Conservation (phyloP, 2,329 filamentous ascomycete species). For the Trichoderma aggressivum region DNA sequence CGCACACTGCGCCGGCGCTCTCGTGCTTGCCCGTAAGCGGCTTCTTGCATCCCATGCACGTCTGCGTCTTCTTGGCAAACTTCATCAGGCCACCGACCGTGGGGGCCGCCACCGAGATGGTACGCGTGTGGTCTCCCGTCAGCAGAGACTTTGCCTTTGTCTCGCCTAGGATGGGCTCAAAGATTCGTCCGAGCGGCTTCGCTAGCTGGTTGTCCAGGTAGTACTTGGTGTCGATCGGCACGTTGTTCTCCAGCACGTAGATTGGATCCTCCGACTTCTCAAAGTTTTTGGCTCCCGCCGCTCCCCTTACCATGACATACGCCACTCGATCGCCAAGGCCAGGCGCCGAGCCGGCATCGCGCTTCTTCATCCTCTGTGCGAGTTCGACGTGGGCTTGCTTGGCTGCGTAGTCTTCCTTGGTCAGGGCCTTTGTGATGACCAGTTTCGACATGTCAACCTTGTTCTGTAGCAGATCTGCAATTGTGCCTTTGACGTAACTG, state of each 20-base stretch:
- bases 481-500: constrained; percentile 94
- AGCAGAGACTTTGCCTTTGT: constrained; percentile 83
- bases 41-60: constrained; percentile 99
- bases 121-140: constrained; percentile 90
- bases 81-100: constrained; percentile 95
- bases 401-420: constrained; percentile 82
- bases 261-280: constrained; percentile 97
- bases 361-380: constrained; percentile 93
- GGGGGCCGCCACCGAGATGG: constrained; percentile 87
- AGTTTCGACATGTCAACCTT: constrained; percentile 99
- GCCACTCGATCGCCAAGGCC: constrained; percentile 92
- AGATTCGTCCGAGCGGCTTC: constrained; percentile 91
- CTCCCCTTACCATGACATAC: constrained; percentile 95
- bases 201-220: constrained; percentile 98
- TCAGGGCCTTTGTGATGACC: constrained; percentile 95
- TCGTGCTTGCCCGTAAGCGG: constrained; percentile 78
- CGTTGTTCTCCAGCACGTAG: constrained; percentile 93
- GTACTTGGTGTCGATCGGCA: constrained; percentile 97
- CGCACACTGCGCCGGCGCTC: constrained; percentile 80
- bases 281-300: constrained; percentile 87
- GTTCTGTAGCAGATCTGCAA: constrained; percentile 92
- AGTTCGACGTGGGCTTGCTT: constrained; percentile 97
- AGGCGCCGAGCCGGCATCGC: constrained; percentile 90
- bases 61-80: constrained; percentile 95
- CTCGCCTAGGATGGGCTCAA: constrained; percentile 95